phyloP scores from a whole-genome alignment of 139 green algal species.

The Picochlorum sp. region DNA sequence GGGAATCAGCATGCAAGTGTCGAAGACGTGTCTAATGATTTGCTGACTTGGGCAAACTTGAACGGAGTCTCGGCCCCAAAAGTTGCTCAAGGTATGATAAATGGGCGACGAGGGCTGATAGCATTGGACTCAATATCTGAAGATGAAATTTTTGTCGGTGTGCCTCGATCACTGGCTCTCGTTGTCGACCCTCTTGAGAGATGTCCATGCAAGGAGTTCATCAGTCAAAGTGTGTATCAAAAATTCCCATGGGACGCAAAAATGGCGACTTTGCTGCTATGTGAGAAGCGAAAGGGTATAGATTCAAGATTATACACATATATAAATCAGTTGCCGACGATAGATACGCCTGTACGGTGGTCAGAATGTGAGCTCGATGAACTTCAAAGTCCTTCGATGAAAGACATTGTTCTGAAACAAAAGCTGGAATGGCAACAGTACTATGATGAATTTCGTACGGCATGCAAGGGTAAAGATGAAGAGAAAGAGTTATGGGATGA shows the following conservation, averaged over 20 bases:
- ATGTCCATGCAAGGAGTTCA: slow-evolving; percentile 31
- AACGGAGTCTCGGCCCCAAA: slow-evolving; percentile 13
- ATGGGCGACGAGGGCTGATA: slow-evolving; percentile 8
- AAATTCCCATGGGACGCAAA: slow-evolving; percentile 48
- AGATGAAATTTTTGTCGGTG: slow-evolving; percentile 46
- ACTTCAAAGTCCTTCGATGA: slow-evolving; percentile 51
- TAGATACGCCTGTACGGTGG: slow-evolving; percentile 61
- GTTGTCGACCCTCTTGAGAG: slow-evolving; percentile 47
- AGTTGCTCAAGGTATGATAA: slow-evolving; percentile 16
- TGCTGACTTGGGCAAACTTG: neutral
- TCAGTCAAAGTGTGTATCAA: slow-evolving; percentile 35
- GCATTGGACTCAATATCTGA: slow-evolving; percentile 27
- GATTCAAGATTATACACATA: slow-evolving; percentile 36
- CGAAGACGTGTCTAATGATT: neutral
- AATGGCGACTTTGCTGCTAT: slow-evolving; percentile 58
- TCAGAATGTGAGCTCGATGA: slow-evolving; percentile 30
- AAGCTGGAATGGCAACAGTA: slow-evolving; percentile 42
- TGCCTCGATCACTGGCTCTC: slow-evolving; percentile 41
- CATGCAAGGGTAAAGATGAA: neutral
- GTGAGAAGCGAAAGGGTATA: slow-evolving; percentile 31
- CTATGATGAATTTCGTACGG: slow-evolving; percentile 24
- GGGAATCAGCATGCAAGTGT: no score
- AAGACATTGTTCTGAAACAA: slow-evolving; percentile 54
- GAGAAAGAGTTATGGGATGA: slow-evolving; percentile 11
- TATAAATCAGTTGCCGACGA: slow-evolving; percentile 47